Evolutionary conservation across 139 green algal genomes (phyloP).

Genomic region (Picocystis salinarum): DNA sequence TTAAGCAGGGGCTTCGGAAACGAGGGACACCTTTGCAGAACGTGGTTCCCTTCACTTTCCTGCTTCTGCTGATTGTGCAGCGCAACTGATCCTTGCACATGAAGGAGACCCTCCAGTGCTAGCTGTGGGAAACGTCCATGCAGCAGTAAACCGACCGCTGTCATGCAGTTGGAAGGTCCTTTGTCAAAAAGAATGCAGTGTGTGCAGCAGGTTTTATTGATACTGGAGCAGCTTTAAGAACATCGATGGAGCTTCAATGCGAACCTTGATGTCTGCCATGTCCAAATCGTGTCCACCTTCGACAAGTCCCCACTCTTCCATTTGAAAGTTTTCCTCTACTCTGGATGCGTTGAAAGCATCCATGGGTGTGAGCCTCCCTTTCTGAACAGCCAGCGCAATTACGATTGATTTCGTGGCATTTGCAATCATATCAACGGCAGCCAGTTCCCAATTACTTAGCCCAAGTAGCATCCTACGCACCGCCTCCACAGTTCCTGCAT

Average conservation of each 20-base stretch:
- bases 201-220: too few relatives aligned
- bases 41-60: too few relatives aligned
- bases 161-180: too few relatives aligned
- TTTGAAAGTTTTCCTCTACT: conserved; percentile 63
- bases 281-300: conserved; percentile 94
- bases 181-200: too few relatives aligned
- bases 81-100: too few relatives aligned
- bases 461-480: conserved; percentile 12
- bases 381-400: conserved; percentile 45
- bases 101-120: too few relatives aligned
- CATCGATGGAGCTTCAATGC: conserved; percentile 43
- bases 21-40: too few relatives aligned
- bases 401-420: conserved; percentile 59
- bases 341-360: conserved; percentile 35
- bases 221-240: conserved; percentile 53
- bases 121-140: too few relatives aligned
- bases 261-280: conserved; percentile 45
- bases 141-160: too few relatives aligned
- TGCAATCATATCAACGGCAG: conserved; percentile 45
- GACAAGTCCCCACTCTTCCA: conserved; percentile 78
- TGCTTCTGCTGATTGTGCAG: too few relatives aligned
- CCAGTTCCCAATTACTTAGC: conserved; percentile 54
- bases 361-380: conserved; percentile 28
- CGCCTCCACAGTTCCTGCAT: conserved; percentile 8
- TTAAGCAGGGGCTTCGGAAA: too few relatives aligned